A percentile compares a stretch with the other conserved stretches of the same genome.
Evolutionary conservation across 352 stramenopile species (phyloP).

Genomic region (Phytophthora pistaciae): DNA sequence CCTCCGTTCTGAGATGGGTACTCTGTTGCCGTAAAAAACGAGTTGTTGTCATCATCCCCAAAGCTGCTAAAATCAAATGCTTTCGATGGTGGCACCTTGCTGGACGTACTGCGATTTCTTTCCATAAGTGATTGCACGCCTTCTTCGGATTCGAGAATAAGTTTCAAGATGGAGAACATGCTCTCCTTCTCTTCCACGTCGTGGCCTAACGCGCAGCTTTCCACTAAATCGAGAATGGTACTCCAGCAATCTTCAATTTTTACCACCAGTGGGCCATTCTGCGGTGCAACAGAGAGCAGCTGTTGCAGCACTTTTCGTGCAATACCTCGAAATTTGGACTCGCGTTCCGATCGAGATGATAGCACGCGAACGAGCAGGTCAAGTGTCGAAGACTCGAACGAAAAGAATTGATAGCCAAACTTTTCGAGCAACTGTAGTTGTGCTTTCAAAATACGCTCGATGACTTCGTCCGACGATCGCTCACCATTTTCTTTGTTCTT

Average conservation of each 20-base stretch:
- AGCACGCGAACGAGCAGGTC: conserved; percentile 56
- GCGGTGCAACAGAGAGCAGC: conserved; percentile 50
- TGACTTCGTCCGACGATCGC: conserved; percentile 71
- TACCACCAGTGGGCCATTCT: conserved; percentile 59
- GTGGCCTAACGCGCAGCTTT: conserved; percentile 50
- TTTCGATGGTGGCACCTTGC: conserved; percentile 25
- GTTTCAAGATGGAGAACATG: conserved; percentile 62
- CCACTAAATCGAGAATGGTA: conserved; percentile 54
- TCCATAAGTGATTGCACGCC: conserved; percentile 53
- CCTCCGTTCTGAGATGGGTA: conserved; percentile 51
- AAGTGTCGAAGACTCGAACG: conserved; percentile 74
- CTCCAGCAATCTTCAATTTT: conserved; percentile 59
- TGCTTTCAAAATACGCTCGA: conserved; percentile 74
- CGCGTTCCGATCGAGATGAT: conserved; percentile 18
- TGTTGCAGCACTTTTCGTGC: conserved; percentile 49
- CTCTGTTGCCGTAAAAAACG: conserved; percentile 65
- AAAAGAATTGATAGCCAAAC: conserved; percentile 84
- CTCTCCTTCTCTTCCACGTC: conserved; percentile 55
- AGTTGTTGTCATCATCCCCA: conserved; percentile 56
- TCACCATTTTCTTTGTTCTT: conserved; percentile 62
- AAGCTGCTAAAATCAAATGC: conserved; percentile 47
- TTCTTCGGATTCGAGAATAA: conserved; percentile 60
- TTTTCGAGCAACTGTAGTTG: conserved; percentile 75
- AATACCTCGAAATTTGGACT: conserved; percentile 35
- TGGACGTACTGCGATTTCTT: conserved; percentile 1